Evolutionary conservation across 805 yeast genomes (phyloP).

Genomic region (Saccharomycopsis synnaedendra): DNA sequence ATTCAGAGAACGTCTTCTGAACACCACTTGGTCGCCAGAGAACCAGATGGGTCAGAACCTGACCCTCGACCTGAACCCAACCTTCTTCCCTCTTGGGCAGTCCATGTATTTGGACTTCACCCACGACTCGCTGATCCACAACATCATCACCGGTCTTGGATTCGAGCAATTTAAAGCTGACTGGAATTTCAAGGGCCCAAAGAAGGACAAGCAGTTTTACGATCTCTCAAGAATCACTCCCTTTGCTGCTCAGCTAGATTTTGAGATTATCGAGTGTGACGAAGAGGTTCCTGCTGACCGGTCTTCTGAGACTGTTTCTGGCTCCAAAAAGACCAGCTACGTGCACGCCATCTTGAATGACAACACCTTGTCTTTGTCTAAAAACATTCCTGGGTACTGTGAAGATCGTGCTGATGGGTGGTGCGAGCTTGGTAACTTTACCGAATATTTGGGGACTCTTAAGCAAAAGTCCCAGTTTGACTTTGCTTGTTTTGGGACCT

Average conservation of each 20-base stretch:
- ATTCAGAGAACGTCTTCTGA: slow-evolving; percentile 30
- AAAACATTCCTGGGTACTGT: slow-evolving; percentile 15
- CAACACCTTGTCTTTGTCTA: slow-evolving; percentile 14
- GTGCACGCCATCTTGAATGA: slow-evolving; percentile 17
- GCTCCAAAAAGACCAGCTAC: slow-evolving; percentile 7
- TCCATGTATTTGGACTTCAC: slow-evolving; percentile 59
- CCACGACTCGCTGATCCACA: slow-evolving; percentile 60
- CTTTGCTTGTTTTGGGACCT: slow-evolving; percentile 7
- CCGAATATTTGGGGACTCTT: slow-evolving; percentile 14
- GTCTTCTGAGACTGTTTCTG: not conserved
- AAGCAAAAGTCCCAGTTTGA: slow-evolving; percentile 10
- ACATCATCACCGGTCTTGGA: slow-evolving; percentile 56
- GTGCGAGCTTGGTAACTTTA: slow-evolving; percentile 16
- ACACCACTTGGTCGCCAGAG: slow-evolving; percentile 39
- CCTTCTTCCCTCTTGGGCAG: slow-evolving; percentile 29
- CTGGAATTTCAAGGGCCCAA: slow-evolving; percentile 12
- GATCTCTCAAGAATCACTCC: slow-evolving; percentile 16
- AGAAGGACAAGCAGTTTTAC: slow-evolving; percentile 4
- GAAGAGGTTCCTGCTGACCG: slow-evolving; percentile 13
- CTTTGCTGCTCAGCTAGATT: slow-evolving; percentile 15
- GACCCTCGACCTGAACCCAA: slow-evolving; percentile 22
- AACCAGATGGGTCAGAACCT: slow-evolving; percentile 36
- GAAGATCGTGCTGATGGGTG: slow-evolving; percentile 18
- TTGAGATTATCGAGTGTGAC: slow-evolving; percentile 17
- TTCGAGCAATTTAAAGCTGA: slow-evolving; percentile 21